Evolutionary conservation across 75 land plant genomes (phyloP), one percentile per base, ranked within the genome.

Genomic region (Cunninghamia lanceolata): DNA sequence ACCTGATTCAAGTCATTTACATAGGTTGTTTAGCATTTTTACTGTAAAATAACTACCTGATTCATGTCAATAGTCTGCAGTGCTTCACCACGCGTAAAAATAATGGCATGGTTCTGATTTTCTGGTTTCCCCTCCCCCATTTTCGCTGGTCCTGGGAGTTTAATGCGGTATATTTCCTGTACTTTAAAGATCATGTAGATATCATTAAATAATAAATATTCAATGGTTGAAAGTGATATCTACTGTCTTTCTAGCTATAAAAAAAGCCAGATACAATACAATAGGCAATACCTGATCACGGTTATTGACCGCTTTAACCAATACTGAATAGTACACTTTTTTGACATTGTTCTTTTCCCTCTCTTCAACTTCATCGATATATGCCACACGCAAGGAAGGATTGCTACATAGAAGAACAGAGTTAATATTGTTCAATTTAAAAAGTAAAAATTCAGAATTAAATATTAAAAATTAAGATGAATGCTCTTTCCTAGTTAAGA

Each of bases 1-100:
- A 97, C 99, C 98, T 98, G 99, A 82, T 98, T 98, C 99, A 98
- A 96, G 83, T 98, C 99, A 90, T n/a, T n/a, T n/a, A n/a, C n/a
- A n/a, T 38, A 83, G n/a, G 73, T 73, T 53, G 3, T 46, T 83
- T 32, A 15, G 38, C 70, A 53, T 14, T 35, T 54, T 9, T 83
- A 21, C 25, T 21, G 3, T 54, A 47, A 53, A 83, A 38, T 83
- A 50, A 28, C 38, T 85, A 97, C 99, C 98, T 98, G 99, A 82
- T 98, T 98, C 99, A 98, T 98, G 83, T 98, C 99, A 90, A 98
- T 98, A 9, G 99, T 89, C 86, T 98, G 99, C 82, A 98, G 91
- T 21, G 96, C 99, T 87, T 96, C 99, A 1, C 99, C 99, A 78
- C 99, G 88, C 38, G 97, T 96, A 84, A 98, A 98, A 85, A 98